Conservation (phyloP, 495 filamentous ascomycete genomes). For the Hyphodiscus hymeniophilus region DNA sequence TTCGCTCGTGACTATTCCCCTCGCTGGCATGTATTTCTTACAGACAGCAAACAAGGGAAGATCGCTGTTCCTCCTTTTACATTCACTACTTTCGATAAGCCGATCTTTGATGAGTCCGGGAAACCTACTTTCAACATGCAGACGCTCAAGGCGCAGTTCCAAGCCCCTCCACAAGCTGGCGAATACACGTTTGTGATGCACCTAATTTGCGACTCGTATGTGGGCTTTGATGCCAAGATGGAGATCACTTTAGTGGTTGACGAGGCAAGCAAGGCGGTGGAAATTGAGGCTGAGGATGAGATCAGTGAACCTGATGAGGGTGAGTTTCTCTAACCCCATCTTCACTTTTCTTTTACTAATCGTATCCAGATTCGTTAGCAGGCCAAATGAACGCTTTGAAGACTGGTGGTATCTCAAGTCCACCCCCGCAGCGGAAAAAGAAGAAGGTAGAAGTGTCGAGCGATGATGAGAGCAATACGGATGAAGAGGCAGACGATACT, state of each 20-base stretch:
- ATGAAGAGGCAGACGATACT: conserved; percentile 68
- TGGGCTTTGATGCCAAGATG: conserved; percentile 84
- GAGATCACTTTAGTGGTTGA: conserved; percentile 87
- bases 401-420: conserved; percentile 44
- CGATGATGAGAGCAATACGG: conserved; percentile 81
- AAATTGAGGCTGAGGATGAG: conserved; percentile 78
- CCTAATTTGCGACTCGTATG: conserved; percentile 84
- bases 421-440: conserved; percentile 46
- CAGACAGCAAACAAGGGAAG: conserved; percentile 86
- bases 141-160: conserved; percentile 95
- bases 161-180: conserved; percentile 85
- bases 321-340: conserved; percentile 34
- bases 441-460: conserved; percentile 47
- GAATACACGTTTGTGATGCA: conserved; percentile 91
- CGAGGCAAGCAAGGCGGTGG: conserved; percentile 74
- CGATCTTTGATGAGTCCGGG: conserved; percentile 61
- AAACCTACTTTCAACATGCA: conserved; percentile 86
- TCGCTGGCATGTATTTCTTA: conserved; percentile 86
- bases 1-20: conserved; percentile 83
- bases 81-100: conserved; percentile 83
- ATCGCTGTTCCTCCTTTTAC: conserved; percentile 92
- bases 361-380: conserved; percentile 70
- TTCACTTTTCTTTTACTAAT: conserved; percentile 26
- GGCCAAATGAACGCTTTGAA: conserved; percentile 92
- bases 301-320: conserved; percentile 98